Evolutionary conservation across 2,329 filamentous ascomycete species (phyloP).

Genomic region (Lachnellula cervina): DNA sequence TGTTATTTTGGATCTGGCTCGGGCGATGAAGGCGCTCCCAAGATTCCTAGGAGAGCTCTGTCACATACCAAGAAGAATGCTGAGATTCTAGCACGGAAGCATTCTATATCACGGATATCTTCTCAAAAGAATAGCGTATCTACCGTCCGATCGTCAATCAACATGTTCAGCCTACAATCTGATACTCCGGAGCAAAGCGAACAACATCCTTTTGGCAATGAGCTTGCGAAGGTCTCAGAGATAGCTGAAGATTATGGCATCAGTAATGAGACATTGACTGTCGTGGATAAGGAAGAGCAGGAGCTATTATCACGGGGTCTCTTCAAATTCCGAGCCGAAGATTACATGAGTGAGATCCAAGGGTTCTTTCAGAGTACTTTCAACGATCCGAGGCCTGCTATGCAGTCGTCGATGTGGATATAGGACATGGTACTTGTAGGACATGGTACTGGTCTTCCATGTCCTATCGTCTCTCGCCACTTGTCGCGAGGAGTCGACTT

Average conservation of each 20-base stretch:
- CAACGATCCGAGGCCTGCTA: conserved; percentile 20
- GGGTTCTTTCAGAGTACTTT: conserved; percentile 42
- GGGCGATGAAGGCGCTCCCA: conserved; percentile 43
- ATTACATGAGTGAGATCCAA: conserved; percentile 79
- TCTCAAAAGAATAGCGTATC: conserved; percentile 53
- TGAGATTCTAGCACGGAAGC: conserved; percentile 67
- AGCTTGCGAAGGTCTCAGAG: conserved; percentile 88
- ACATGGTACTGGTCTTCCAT: conserved; percentile 20
- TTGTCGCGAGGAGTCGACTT: conserved; percentile 1
- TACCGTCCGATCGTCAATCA: conserved; percentile 49
- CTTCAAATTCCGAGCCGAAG: conserved; percentile 68
- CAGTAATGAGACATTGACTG: conserved; percentile 46
- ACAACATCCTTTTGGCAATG: conserved; percentile 77
- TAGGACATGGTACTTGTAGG: conserved; percentile 25
- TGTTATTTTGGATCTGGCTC: conserved; percentile 53
- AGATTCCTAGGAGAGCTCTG: conserved; percentile 71
- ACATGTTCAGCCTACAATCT: conserved; percentile 25
- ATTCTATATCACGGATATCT: conserved; percentile 57
- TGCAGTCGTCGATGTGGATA: conserved; percentile 27
- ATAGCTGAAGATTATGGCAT: conserved; percentile 82
- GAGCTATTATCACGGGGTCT: conserved; percentile 67
- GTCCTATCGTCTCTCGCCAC: conserved; percentile 1
- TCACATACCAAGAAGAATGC: conserved; percentile 88
- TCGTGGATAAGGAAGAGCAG: conserved; percentile 68
- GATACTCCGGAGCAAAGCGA: conserved; percentile 35